A percentile compares a stretch with the other conserved stretches of the same genome.
Evolutionary conservation across 805 yeast genomes (phyloP).

Genomic region (Barnettozyma vustinii): DNA sequence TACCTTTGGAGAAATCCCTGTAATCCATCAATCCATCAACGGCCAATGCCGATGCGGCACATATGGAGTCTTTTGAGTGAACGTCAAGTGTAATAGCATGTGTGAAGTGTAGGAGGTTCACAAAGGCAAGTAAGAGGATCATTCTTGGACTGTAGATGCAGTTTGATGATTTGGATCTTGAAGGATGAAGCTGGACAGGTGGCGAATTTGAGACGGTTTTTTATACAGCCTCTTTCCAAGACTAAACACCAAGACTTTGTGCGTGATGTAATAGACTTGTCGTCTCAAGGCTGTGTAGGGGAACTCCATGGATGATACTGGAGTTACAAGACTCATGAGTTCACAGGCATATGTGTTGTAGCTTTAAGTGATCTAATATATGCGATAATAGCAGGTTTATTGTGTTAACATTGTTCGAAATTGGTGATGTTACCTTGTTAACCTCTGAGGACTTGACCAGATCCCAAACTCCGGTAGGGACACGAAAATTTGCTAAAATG

Average conservation of each 20-base stretch:
- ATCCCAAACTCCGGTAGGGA: neutral
- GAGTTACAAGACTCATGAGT: neutral
- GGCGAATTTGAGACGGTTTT: neutral
- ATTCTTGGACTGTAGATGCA: neutral
- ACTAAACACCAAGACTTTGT: neutral
- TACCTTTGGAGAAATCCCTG: constrained; percentile 54
- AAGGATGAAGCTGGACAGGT: neutral
- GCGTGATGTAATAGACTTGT: neutral
- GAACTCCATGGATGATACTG: neutral
- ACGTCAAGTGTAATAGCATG: constrained; percentile 30
- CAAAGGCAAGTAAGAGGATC: neutral
- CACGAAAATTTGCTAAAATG: neutral
- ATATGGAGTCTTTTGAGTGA: constrained; percentile 41
- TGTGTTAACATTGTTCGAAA: neutral
- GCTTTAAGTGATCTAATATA: too few species aligned
- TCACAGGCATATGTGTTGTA: too few species aligned
- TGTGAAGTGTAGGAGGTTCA: neutral
- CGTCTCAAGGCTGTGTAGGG: neutral
- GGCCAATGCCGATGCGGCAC: constrained; percentile 50
- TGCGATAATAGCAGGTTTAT: neutral
- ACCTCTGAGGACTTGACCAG: neutral
- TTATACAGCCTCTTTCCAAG: neutral
- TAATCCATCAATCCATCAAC: constrained; percentile 66
- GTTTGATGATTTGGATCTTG: neutral
- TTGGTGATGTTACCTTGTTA: neutral